A percentile compares a stretch with the other conserved stretches of the same genome.
Conservation (phyloP, 176 grass and related monocot genomes). For the Secale cereale region DNA sequence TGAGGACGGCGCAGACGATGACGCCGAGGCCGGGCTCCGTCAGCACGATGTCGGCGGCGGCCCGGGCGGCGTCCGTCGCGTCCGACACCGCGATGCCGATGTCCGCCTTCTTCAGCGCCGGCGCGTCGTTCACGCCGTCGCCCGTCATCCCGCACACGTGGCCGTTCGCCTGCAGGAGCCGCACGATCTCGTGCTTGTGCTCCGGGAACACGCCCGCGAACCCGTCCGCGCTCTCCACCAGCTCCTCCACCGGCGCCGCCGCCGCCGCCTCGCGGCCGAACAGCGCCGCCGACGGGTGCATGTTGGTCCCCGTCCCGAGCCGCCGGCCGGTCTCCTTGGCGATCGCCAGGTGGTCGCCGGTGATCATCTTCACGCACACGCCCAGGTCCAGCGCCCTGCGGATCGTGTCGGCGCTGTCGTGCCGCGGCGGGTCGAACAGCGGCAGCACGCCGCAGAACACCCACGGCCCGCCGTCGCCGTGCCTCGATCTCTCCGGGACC, state of each 20-base stretch:
- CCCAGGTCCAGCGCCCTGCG: conserved; percentile 72
- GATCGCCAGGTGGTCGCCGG: conserved; percentile 91
- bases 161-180: conserved; percentile 52
- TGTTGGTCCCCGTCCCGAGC: conserved; percentile 84
- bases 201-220: conserved; percentile 93
- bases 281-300: conserved; percentile 82
- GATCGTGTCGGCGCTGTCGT: conserved; percentile 89
- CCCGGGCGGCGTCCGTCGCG: conserved; percentile 73
- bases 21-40: conserved; percentile 83
- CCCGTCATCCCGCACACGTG: conserved; percentile 80
- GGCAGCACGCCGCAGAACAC: conserved; percentile 76
- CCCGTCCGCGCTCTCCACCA: conserved; percentile 77
- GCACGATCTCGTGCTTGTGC: conserved; percentile 93
- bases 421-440: conserved; percentile 82
- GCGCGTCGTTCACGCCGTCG: conserved; percentile 90
- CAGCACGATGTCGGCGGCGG: conserved; percentile 84
- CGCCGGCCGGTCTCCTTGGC: conserved; percentile 91
- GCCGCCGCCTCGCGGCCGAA: conserved; percentile 38
- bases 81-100: conserved; percentile 85
- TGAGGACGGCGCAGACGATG: conserved; percentile 72
- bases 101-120: conserved; percentile 94
- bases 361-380: conserved; percentile 90
- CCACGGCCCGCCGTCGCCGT: conserved; percentile 69
- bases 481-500: conserved; percentile 62
- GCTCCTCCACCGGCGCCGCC: conserved; percentile 51